Evolutionary conservation across 768 basidiomycete species (phyloP).

Genomic region (Hericium erinaceus): DNA sequence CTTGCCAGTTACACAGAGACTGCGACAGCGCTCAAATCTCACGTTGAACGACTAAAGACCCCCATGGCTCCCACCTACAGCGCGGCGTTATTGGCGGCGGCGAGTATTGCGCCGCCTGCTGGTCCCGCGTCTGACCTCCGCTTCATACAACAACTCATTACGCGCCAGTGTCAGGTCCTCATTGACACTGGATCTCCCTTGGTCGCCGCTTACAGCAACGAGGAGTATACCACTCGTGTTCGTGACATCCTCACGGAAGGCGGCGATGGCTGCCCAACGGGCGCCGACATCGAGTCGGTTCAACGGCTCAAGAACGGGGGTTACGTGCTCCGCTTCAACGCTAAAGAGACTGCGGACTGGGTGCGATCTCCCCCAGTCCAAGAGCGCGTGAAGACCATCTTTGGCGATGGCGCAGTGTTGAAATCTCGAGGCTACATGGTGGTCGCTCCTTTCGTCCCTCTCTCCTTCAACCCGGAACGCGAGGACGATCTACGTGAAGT

Average conservation of each 20-base stretch:
- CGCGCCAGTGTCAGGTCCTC: neutral
- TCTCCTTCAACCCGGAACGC: neutral
- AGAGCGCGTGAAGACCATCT: no score
- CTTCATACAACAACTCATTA: neutral
- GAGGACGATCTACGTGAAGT: neutral
- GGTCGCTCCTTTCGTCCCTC: neutral
- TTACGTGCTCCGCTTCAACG: neutral
- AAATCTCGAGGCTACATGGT: neutral
- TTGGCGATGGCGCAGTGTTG: neutral
- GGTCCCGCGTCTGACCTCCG: neutral
- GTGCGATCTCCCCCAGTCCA: neutral
- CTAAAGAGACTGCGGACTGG: neutral
- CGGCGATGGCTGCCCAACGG: neutral
- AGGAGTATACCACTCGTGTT: neutral
- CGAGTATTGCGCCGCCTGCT: no score
- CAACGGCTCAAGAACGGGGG: neutral
- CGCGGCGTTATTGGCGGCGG: no score
- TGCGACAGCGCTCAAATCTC: no score
- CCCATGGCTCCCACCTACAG: no score
- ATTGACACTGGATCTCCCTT: neutral
- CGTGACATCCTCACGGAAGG: neutral
- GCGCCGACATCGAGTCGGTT: neutral
- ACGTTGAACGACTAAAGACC: no score
- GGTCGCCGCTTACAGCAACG: neutral
- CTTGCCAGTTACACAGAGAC: no score